phyloP scores from a whole-genome alignment of 2,329 filamentous ascomycete species.

The Juglanconis sp. region DNA sequence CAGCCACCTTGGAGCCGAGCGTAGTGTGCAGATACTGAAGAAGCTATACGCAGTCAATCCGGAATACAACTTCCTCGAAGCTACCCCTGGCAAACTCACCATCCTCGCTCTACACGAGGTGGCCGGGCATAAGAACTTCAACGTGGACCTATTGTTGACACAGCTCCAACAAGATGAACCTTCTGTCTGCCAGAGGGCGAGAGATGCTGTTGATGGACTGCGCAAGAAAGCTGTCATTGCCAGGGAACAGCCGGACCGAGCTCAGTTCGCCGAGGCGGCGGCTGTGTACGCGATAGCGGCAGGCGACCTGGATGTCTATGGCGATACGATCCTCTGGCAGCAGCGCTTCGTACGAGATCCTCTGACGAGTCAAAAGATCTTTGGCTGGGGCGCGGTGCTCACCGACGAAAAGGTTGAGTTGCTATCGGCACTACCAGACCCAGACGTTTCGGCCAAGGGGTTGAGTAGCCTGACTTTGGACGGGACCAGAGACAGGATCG shows the following conservation, averaged over 20 bases:
- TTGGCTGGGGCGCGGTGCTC: neutral
- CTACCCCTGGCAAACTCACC: neutral
- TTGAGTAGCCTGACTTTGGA: neutral
- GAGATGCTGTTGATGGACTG: neutral
- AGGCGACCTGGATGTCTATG: constrained; percentile 4
- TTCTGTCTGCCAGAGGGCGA: neutral
- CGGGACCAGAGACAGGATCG: neutral
- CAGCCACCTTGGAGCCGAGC: neutral
- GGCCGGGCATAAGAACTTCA: constrained; percentile 4
- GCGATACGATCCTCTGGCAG: constrained; percentile 8
- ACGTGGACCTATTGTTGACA: constrained; percentile 9
- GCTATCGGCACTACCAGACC: neutral
- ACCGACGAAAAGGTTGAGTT: constrained; percentile 2
- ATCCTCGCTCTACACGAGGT: neutral
- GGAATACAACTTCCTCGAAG: constrained; percentile 1
- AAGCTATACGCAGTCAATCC: constrained; percentile 3
- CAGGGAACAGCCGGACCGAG: constrained; percentile 5
- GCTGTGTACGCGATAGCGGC: constrained; percentile 4
- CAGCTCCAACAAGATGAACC: neutral
- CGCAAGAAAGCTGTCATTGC: constrained; percentile 3
- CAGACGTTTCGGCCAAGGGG: neutral
- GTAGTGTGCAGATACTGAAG: neutral
- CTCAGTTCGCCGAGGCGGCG: neutral
- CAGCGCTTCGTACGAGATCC: constrained; percentile 12
- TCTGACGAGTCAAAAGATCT: neutral